Evolutionary conservation across 2,329 filamentous ascomycete species (phyloP).

Genomic region (Penicillium sclerotiorum): DNA sequence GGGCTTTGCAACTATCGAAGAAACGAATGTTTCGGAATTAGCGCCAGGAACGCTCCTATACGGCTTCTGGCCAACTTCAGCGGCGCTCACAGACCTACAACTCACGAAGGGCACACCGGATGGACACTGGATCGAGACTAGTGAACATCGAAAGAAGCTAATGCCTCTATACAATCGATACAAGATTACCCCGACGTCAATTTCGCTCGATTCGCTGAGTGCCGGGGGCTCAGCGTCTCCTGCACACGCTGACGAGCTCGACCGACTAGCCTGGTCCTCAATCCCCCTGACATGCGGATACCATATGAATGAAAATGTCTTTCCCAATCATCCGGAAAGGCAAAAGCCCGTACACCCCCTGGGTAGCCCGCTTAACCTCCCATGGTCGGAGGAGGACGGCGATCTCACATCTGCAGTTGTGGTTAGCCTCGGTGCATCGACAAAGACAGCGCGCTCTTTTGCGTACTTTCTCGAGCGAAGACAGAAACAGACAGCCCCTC

Average conservation of each 20-base stretch:
- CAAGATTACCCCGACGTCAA: constrained; percentile 13
- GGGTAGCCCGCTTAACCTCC: constrained; percentile 8
- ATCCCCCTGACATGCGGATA: constrained; percentile 34
- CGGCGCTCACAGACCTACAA: constrained; percentile 41
- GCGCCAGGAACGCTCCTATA: constrained; percentile 40
- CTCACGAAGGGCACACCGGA: constrained; percentile 30
- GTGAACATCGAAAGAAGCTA: constrained; percentile 38
- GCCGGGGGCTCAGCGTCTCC: background rate
- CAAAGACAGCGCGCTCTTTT: constrained; percentile 33
- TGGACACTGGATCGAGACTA: constrained; percentile 44
- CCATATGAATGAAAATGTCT: constrained; percentile 37
- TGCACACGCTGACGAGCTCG: constrained; percentile 22
- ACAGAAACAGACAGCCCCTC: constrained; percentile 15
- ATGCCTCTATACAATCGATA: constrained; percentile 54
- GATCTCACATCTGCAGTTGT: constrained; percentile 40
- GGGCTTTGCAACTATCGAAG: constrained; percentile 47
- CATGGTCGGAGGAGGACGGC: constrained; percentile 34
- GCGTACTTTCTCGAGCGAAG: constrained; percentile 28
- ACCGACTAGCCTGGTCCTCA: constrained; percentile 13
- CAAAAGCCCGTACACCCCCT: constrained; percentile 16
- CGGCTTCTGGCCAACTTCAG: constrained; percentile 50
- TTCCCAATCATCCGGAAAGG: constrained; percentile 28
- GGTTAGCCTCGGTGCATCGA: constrained; percentile 32
- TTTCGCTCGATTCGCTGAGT: background rate
- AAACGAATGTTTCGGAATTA: constrained; percentile 43